A percentile compares a stretch with the other conserved stretches of the same genome.
These are phyloP conservation scores for Chimonanthus praecox DNA, from an alignment of 164 flowering plant species.

Conservation along the genomic window DNA sequence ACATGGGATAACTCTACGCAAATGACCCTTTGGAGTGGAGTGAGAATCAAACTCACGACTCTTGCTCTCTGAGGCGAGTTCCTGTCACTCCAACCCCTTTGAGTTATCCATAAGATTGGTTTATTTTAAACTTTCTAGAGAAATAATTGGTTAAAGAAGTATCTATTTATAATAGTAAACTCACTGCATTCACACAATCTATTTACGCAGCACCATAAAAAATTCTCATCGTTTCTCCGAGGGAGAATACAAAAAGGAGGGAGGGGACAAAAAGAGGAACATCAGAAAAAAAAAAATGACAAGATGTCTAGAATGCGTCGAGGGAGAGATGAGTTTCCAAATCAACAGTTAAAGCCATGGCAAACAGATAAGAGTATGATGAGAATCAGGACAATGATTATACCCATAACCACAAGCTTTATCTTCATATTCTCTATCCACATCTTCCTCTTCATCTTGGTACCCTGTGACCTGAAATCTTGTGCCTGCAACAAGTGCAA, in stretches of 20 bases:
- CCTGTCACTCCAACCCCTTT: too few species aligned
- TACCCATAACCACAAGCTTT: constrained; percentile 20
- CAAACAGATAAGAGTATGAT: constrained; percentile 20
- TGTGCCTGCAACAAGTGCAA: constrained; percentile 7
- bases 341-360: constrained; percentile 19
- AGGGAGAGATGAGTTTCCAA: not conserved
- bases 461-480: constrained; percentile 9
- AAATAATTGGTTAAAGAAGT: too few species aligned
- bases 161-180: too few species aligned
- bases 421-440: constrained; percentile 21
- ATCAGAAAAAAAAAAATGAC: not conserved
- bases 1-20: too few species aligned
- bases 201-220: not conserved
- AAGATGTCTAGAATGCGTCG: not conserved
- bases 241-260: not conserved
- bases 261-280: not conserved
- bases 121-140: too few species aligned
- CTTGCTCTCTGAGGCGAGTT: too few species aligned
- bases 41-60: too few species aligned
- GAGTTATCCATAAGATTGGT: too few species aligned
- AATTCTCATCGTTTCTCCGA: not conserved
- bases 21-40: too few species aligned
- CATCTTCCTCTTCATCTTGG: constrained; percentile 18
- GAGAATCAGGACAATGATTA: constrained; percentile 14
- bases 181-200: not conserved